Conservation (phyloP, 768 basidiomycete species). For the Piloderma croceum region DNA sequence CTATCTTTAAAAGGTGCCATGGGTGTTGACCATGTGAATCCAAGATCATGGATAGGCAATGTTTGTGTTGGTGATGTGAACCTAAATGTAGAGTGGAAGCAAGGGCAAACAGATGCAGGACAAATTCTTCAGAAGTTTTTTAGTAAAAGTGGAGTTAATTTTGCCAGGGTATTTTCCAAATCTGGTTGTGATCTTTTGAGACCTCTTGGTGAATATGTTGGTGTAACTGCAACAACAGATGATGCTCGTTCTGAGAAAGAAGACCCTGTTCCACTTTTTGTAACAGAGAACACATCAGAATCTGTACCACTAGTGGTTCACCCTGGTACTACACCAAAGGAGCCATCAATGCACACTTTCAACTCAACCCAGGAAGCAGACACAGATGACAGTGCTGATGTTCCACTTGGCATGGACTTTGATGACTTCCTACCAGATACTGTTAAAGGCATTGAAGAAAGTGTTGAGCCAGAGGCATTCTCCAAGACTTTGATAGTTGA, state of each 20-base stretch:
- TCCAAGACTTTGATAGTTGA: neutral
- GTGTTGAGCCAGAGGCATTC: too few species aligned
- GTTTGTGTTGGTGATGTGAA: constrained; percentile 12
- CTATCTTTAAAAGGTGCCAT: constrained; percentile 8
- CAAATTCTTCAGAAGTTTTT: constrained; percentile 1
- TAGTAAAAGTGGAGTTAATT: too few species aligned
- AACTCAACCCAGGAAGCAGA: neutral
- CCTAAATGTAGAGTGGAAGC: constrained; percentile 5
- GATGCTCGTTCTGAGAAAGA: constrained; percentile 6
- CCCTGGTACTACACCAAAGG: neutral
- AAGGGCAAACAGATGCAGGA: constrained; percentile 7
- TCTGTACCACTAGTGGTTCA: too few species aligned
- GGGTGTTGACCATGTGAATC: constrained; percentile 23
- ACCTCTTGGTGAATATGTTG: constrained; percentile 12
- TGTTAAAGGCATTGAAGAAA: constrained; percentile 3
- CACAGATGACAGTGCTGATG: constrained; percentile 3
- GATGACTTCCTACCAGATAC: constrained; percentile 9
- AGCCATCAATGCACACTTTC: neutral
- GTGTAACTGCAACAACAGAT: neutral
- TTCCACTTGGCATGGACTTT: constrained; percentile 8
- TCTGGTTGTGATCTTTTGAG: constrained; percentile 9
- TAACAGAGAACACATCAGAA: too few species aligned
- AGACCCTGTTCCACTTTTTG: too few species aligned
- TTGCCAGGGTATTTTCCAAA: constrained; percentile 5
- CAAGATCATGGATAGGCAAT: constrained; percentile 17